phyloP scores from a whole-genome alignment of 768 basidiomycete species.

The Rubroboletus satanas region DNA sequence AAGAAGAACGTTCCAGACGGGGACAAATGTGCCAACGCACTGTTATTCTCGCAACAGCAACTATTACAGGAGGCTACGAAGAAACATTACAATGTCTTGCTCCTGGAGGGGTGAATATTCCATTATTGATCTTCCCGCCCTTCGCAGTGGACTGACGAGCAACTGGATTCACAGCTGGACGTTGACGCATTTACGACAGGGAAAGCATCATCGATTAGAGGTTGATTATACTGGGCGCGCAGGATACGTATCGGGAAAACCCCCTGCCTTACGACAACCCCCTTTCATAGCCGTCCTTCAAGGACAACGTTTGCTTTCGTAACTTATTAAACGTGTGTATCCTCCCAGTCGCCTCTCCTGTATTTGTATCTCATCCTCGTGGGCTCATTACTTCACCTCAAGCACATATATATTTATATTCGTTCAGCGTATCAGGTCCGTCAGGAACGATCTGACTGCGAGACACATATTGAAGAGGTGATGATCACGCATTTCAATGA shows the following conservation, averaged over 20 bases:
- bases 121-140: neutral
- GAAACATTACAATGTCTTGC: conserved; percentile 58
- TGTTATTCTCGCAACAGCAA: conserved; percentile 62
- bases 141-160: neutral
- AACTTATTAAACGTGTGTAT: conserved; percentile 31
- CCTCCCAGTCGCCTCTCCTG: conserved; percentile 14
- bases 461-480: conserved; percentile 22
- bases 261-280: conserved; percentile 44
- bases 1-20: conserved; percentile 43
- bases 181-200: conserved; percentile 60
- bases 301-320: conserved; percentile 29
- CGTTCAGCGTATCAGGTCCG: conserved; percentile 14
- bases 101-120: conserved; percentile 60
- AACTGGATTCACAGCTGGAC: conserved; percentile 49
- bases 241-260: conserved; percentile 50
- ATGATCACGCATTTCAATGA: conserved; percentile 33
- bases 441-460: conserved; percentile 29
- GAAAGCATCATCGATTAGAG: conserved; percentile 60
- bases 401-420: conserved; percentile 19
- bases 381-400: conserved; percentile 18
- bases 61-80: conserved; percentile 52
- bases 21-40: conserved; percentile 47
- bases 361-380: conserved; percentile 34
- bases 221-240: conserved; percentile 68
- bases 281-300: conserved; percentile 69